Conservation (phyloP, 108 stramenopile genomes). For the Skeletonema costatum region DNA sequence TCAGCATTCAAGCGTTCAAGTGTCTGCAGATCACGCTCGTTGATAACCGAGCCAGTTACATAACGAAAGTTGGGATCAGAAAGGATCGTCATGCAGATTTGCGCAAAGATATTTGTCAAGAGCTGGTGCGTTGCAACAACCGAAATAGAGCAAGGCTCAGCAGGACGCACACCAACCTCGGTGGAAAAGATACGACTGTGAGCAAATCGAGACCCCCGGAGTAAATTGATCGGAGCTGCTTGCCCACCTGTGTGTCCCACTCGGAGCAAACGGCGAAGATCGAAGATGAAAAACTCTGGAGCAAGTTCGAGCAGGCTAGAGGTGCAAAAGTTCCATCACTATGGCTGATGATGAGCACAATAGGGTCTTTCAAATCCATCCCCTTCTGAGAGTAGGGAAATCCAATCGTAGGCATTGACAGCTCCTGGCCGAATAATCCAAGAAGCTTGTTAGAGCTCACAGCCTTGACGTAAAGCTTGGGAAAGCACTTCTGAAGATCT, state of each 20-base stretch:
- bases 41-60: conserved; percentile 53
- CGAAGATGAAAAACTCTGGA: conserved; percentile 41
- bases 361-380: conserved; percentile 53
- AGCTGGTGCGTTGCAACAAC: conserved; percentile 77
- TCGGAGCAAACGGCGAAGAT: conserved; percentile 11
- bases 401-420: conserved; percentile 61
- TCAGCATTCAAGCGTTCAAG: conserved; percentile 57
- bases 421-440: conserved; percentile 72
- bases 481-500: conserved; percentile 76
- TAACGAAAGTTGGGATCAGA: conserved; percentile 51
- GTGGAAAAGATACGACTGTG: conserved; percentile 68
- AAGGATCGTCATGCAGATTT: conserved; percentile 57
- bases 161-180: conserved; percentile 68
- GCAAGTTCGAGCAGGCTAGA: conserved; percentile 63
- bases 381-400: conserved; percentile 52
- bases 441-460: conserved; percentile 82
- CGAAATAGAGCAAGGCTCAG: conserved; percentile 74
- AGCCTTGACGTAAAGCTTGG: conserved; percentile 60
- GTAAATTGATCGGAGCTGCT: conserved; percentile 62
- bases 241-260: conserved; percentile 68
- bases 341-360: conserved; percentile 76
- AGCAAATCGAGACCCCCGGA: conserved; percentile 30
- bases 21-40: conserved; percentile 56
- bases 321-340: conserved; percentile 76
- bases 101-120: conserved; percentile 66